Percentiles rank a stretch among this genome's conserved stretches.
These are phyloP conservation scores for Xylariaceae sp. DNA, from an alignment of 2,329 filamentous ascomycete genomes.

Conservation along the genomic window DNA sequence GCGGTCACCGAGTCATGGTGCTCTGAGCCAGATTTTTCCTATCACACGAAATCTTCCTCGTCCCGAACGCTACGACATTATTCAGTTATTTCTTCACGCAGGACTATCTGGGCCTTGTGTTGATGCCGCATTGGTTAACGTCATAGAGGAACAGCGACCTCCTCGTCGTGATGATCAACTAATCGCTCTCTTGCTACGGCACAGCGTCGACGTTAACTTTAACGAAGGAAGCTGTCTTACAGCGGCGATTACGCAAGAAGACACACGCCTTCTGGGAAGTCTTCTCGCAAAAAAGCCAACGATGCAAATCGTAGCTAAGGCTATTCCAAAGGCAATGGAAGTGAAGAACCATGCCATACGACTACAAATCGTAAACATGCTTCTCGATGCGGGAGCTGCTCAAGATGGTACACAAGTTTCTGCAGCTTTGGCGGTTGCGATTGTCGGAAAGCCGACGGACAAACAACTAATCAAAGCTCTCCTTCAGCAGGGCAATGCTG, in stretches of 20 bases:
- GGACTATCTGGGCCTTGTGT: conserved; percentile 45
- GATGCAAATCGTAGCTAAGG: conserved; percentile 44
- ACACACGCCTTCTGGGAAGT: conserved; percentile 42
- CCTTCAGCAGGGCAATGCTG: conserved; percentile 48
- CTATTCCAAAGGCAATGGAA: conserved; percentile 45
- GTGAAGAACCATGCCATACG: conserved; percentile 40
- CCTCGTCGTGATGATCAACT: conserved; percentile 47
- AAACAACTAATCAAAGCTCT: conserved; percentile 46
- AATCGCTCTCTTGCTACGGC: conserved; percentile 48
- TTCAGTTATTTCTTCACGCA: conserved; percentile 46
- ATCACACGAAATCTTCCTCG: conserved; percentile 40
- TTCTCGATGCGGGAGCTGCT: conserved; percentile 44
- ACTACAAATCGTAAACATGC: conserved; percentile 43
- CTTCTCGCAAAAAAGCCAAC: conserved; percentile 44
- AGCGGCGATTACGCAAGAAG: conserved; percentile 45
- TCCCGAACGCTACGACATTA: conserved; percentile 44
- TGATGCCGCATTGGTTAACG: conserved; percentile 48
- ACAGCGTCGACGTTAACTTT: conserved; percentile 53
- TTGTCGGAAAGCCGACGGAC: conserved; percentile 46
- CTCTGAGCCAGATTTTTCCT: conserved; percentile 47
- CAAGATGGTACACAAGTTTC: conserved; percentile 41
- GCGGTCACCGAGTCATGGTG: conserved; percentile 43
- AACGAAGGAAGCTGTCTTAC: conserved; percentile 48
- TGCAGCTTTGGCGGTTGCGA: conserved; percentile 37
- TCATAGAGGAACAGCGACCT: conserved; percentile 43